Evolutionary conservation across 1,139 yeast species (phyloP).

Genomic region (Candida freyschussii): DNA sequence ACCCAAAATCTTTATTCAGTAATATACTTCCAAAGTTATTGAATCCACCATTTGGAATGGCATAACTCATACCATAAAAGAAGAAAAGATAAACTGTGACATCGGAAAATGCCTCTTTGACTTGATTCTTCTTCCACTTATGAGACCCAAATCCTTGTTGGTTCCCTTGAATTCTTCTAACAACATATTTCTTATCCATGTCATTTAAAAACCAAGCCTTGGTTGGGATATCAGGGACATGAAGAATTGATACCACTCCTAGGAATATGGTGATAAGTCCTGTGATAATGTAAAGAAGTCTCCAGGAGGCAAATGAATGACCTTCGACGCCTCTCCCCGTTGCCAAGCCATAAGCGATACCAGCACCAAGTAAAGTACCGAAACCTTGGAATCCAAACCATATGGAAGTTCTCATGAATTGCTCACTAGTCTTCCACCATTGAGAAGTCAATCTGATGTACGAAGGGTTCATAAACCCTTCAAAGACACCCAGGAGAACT

Average conservation of each 20-base stretch:
- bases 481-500: conserved; percentile 43
- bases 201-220: conserved; percentile 46
- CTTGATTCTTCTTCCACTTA: conserved; percentile 42
- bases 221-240: conserved; percentile 43
- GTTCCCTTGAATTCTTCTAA: conserved; percentile 44
- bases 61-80: conserved; percentile 34
- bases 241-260: conserved; percentile 37
- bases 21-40: conserved; percentile 41
- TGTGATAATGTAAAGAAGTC: conserved; percentile 40
- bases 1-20: conserved; percentile 34
- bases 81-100: conserved; percentile 44
- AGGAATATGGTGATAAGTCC: conserved; percentile 45
- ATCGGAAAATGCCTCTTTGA: conserved; percentile 38
- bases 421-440: conserved; percentile 51
- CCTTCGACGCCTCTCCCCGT: conserved; percentile 24
- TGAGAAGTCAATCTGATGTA: conserved; percentile 49
- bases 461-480: conserved; percentile 47
- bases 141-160: conserved; percentile 55
- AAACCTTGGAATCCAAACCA: conserved; percentile 52
- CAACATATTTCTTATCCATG: conserved; percentile 47
- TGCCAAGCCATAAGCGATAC: conserved; percentile 47
- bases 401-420: conserved; percentile 48
- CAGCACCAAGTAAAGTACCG: conserved; percentile 36
- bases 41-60: conserved; percentile 50
- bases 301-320: conserved; percentile 42